phyloP scores from a whole-genome alignment of 176 grass and related monocot genomes.

The Puya raimondii region DNA sequence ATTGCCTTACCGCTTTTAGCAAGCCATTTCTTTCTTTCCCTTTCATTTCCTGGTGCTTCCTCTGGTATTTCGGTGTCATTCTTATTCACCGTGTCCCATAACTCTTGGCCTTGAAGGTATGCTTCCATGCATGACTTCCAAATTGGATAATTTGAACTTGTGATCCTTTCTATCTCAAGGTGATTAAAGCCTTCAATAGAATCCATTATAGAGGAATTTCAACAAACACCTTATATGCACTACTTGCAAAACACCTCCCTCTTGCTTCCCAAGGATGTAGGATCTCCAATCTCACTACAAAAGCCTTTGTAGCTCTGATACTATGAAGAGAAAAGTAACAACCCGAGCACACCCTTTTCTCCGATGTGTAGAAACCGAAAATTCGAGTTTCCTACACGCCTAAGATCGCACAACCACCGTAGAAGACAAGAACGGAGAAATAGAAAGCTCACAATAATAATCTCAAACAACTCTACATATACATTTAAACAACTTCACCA shows the following conservation, averaged over 20 bases:
- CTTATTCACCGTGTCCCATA: neutral
- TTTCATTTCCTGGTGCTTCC: neutral
- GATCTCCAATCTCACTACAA: neutral
- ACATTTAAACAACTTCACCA: too few species aligned
- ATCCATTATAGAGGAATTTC: neutral
- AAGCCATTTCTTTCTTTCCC: neutral
- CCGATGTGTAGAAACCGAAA: neutral
- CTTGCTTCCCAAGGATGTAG: neutral
- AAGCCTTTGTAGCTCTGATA: neutral
- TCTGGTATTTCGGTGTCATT: neutral
- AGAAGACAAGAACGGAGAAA: neutral
- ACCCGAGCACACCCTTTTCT: neutral
- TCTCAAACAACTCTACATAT: too few species aligned
- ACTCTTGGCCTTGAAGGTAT: neutral
- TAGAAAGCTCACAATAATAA: neutral
- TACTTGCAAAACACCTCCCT: neutral
- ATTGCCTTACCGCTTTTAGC: neutral
- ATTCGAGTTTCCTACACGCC: neutral
- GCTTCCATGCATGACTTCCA: neutral
- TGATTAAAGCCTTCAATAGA: neutral
- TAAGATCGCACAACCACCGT: neutral
- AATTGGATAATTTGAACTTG: neutral
- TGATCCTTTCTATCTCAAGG: neutral
- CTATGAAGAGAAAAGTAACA: neutral
- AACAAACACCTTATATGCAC: neutral